Evolutionary conservation across 2,329 filamentous ascomycete species (phyloP).

Genomic region (Phaeosphaeriaceae sp.): DNA sequence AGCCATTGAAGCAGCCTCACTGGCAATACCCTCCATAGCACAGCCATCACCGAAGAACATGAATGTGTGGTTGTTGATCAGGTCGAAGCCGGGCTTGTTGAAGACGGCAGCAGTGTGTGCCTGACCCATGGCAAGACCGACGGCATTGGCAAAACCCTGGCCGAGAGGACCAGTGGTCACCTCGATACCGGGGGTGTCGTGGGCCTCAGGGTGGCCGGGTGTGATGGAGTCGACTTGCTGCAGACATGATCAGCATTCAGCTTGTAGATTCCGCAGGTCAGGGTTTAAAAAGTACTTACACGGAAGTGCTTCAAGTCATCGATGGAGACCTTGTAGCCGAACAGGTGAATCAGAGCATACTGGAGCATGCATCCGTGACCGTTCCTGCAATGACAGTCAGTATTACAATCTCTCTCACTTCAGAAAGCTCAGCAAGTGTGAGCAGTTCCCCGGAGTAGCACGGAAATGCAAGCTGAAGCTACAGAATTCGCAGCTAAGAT

Average conservation of each 20-base stretch:
- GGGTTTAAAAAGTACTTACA: slow-evolving; percentile 63
- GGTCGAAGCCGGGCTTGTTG: slow-evolving; percentile 94
- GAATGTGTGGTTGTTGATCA: slow-evolving; percentile 98
- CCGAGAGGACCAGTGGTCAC: slow-evolving; percentile 98
- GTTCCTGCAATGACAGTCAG: slow-evolving; percentile 68
- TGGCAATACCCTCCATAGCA: slow-evolving; percentile 96
- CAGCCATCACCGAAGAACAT: slow-evolving; percentile 97
- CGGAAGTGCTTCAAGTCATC: slow-evolving; percentile 97
- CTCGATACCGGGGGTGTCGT: slow-evolving; percentile 96
- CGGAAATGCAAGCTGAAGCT: slow-evolving; percentile 15
- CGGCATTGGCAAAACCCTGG: slow-evolving; percentile 96
- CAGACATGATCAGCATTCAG: slow-evolving; percentile 19
- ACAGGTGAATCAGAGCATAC: slow-evolving; percentile 96
- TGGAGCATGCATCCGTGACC: slow-evolving; percentile 99
- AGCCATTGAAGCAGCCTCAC: slow-evolving; percentile 88
- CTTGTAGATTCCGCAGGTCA: slow-evolving; percentile 56
- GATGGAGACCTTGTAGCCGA: slow-evolving; percentile 84
- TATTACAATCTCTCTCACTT: neutral
- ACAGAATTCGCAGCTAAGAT: neutral
- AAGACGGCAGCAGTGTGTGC: slow-evolving; percentile 87
- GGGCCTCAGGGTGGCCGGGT: slow-evolving; percentile 93
- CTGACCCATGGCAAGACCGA: slow-evolving; percentile 97
- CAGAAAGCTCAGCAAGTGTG: neutral
- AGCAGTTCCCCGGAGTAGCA: slow-evolving; percentile 16
- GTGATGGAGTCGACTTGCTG: slow-evolving; percentile 80